A percentile compares a stretch with the other conserved stretches of the same genome.
These are phyloP conservation scores for Ricinus communis DNA, from an alignment of 345 rosid species.

Conservation along the genomic window DNA sequence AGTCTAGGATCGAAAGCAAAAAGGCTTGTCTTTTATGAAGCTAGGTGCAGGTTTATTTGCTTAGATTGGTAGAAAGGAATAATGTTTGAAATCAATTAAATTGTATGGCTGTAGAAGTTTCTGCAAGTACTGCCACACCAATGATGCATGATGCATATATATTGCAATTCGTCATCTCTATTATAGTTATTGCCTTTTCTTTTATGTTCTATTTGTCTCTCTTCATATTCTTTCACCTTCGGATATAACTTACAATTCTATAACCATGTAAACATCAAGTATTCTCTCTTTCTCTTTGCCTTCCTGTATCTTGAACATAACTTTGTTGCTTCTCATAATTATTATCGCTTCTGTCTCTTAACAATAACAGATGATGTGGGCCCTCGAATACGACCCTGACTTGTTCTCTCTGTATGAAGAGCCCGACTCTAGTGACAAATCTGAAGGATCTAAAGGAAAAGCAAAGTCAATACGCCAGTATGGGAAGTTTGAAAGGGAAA, in stretches of 20 bases:
- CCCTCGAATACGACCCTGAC: slow-evolving; percentile 90
- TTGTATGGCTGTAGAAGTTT: no score
- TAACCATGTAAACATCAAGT: background rate
- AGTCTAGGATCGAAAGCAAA: background rate
- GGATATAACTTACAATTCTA: background rate
- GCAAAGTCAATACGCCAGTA: slow-evolving; percentile 61
- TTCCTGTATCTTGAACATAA: slow-evolving; percentile 1
- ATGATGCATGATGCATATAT: background rate
- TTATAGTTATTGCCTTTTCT: background rate
- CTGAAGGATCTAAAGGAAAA: slow-evolving; percentile 60
- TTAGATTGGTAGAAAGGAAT: background rate
- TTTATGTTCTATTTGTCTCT: background rate
- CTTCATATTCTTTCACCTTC: background rate
- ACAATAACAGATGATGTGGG: slow-evolving; percentile 96
- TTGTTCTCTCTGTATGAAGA: slow-evolving; percentile 74
- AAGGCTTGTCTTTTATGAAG: background rate
- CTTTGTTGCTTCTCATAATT: slow-evolving; percentile 2
- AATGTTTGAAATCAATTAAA: background rate
- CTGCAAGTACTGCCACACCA: background rate
- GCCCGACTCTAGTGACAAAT: slow-evolving; percentile 42
- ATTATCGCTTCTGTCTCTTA: slow-evolving; percentile 10
- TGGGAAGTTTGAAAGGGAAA: slow-evolving; percentile 90
- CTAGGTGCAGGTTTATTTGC: background rate
- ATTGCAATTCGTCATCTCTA: background rate
- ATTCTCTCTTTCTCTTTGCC: background rate